These are phyloP conservation scores for Tetrahymena elliotti DNA, from an alignment of 73 alveolate genomes.

Conservation along the genomic window DNA sequence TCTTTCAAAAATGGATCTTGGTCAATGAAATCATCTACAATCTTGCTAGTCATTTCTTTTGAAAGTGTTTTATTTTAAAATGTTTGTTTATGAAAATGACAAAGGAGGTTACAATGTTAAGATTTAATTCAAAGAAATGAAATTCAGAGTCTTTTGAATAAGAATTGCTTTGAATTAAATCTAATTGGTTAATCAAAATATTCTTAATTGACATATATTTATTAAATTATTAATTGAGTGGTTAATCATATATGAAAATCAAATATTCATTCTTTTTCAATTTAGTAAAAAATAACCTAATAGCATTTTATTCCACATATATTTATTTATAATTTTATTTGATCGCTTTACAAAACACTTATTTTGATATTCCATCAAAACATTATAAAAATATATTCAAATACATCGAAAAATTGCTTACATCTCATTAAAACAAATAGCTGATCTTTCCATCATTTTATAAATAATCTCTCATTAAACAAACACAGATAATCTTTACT, in stretches of 20 bases:
- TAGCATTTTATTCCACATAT: background rate
- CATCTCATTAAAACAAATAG: background rate
- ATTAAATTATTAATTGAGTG: background rate
- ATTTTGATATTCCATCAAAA: background rate
- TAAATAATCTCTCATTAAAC: background rate
- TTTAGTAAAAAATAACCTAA: background rate
- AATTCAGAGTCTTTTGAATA: background rate
- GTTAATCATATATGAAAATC: background rate
- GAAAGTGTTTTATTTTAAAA: too few relatives aligned
- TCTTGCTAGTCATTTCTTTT: background rate
- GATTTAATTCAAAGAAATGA: background rate
- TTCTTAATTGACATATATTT: background rate
- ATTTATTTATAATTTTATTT: too few relatives aligned
- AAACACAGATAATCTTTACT: too few relatives aligned
- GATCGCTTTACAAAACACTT: background rate
- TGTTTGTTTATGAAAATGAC: background rate
- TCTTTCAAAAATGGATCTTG: background rate
- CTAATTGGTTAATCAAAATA: background rate
- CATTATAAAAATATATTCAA: background rate
- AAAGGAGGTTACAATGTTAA: background rate
- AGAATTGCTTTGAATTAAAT: background rate
- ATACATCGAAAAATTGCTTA: background rate
- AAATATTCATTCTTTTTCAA: too few relatives aligned
- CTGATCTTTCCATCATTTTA: too few relatives aligned
- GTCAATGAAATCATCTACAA: background rate